Conservation (phyloP, 1,284 basidiomycete genomes). For the Kalmanozyma brasiliensis region DNA sequence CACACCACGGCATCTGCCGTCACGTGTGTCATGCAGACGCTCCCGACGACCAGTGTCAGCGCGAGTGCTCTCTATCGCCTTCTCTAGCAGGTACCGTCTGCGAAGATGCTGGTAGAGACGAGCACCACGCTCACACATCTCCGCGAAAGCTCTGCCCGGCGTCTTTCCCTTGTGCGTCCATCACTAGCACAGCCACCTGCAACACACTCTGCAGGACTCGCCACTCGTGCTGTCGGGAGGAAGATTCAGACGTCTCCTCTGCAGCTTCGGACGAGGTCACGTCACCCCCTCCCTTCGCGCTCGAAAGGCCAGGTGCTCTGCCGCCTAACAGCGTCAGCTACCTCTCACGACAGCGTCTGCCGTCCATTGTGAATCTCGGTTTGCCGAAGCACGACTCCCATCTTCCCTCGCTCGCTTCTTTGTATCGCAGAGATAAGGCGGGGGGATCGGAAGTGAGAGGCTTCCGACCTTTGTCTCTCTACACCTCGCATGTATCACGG, state of each 20-base stretch:
- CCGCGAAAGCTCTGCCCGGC: no score
- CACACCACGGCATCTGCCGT: conserved; percentile 13
- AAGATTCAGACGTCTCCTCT: conserved; percentile 22
- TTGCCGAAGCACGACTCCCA: conserved; percentile 18
- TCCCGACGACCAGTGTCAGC: background rate
- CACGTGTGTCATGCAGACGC: background rate
- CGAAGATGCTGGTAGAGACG: no score
- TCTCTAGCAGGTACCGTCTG: background rate
- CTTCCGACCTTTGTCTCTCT: conserved; percentile 30
- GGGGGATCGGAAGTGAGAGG: conserved; percentile 1
- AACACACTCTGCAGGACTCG: conserved; percentile 21
- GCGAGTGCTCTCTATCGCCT: background rate
- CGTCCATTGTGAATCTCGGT: conserved; percentile 22
- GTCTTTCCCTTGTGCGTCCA: no score
- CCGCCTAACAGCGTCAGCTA: background rate
- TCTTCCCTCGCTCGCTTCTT: conserved; percentile 7
- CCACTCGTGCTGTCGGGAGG: conserved; percentile 35
- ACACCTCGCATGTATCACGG: conserved; percentile 22
- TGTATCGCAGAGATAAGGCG: conserved; percentile 19
- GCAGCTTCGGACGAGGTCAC: conserved; percentile 22
- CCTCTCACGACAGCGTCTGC: conserved; percentile 16
- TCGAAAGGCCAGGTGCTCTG: conserved; percentile 8
- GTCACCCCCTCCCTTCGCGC: conserved; percentile 11
- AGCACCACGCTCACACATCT: no score
- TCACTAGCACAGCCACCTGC: conserved; percentile 2